Conservation (phyloP, 768 basidiomycete genomes). For the Termitomyces sp. region DNA sequence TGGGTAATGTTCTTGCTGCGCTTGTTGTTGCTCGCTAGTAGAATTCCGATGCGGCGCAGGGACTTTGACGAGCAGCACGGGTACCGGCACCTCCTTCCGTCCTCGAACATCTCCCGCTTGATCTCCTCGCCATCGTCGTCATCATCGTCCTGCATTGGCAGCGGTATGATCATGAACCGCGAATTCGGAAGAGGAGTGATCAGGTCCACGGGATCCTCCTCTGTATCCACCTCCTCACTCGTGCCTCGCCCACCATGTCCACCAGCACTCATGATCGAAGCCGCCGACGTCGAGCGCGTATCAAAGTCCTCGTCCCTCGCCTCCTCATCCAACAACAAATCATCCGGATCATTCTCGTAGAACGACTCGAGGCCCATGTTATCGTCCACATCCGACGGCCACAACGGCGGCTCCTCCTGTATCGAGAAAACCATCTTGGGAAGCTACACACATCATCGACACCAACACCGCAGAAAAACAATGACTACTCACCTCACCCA, state of each 20-base stretch:
- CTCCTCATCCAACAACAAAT: conserved; percentile 21
- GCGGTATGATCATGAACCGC: conserved; percentile 27
- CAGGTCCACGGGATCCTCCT: conserved; percentile 67
- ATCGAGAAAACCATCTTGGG: conserved; percentile 79
- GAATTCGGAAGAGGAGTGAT: conserved; percentile 59
- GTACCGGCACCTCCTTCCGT: conserved; percentile 35
- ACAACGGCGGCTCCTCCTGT: conserved; percentile 82
- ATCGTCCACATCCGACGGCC: conserved; percentile 74
- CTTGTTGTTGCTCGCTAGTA: conserved; percentile 9
- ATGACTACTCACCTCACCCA: conserved; percentile 58
- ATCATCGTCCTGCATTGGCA: neutral
- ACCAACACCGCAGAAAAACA: neutral
- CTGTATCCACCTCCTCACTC: conserved; percentile 59
- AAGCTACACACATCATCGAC: conserved; percentile 25
- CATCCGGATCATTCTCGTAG: conserved; percentile 70
- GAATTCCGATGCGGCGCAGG: neutral
- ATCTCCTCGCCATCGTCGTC: conserved; percentile 36
- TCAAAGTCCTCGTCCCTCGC: conserved; percentile 49
- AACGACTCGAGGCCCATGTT: conserved; percentile 78
- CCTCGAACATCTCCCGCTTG: conserved; percentile 41
- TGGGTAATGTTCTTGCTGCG: conserved; percentile 45
- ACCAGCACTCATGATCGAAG: too few species aligned
- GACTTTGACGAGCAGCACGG: conserved; percentile 34
- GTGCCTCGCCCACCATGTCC: conserved; percentile 32
- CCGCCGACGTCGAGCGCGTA: conserved; percentile 37